Evolutionary conservation across 345 rosid genomes (phyloP).

Genomic region (Bretschneidera sinensis): DNA sequence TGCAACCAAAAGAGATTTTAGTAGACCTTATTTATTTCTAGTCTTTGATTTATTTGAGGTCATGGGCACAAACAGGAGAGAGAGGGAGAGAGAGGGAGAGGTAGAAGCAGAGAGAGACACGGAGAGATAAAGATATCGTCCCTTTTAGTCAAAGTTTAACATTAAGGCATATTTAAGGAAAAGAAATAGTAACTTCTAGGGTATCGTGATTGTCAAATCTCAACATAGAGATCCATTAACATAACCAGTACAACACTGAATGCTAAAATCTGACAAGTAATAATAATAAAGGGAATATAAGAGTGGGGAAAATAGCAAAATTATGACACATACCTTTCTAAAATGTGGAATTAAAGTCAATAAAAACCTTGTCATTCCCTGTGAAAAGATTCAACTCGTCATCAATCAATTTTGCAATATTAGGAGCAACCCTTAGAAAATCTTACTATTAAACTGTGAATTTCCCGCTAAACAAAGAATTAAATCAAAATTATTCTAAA

Average conservation of each 20-base stretch:
- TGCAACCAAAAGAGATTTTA: slow-evolving; percentile 23
- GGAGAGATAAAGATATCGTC: too few relatives aligned
- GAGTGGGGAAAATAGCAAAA: slow-evolving; percentile 2
- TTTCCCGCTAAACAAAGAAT: neutral
- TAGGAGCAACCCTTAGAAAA: neutral
- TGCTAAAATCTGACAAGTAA: neutral
- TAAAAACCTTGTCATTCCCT: slow-evolving; percentile 74
- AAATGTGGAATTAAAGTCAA: slow-evolving; percentile 84
- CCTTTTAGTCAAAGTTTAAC: too few relatives aligned
- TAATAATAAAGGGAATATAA: neutral
- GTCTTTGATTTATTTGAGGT: too few relatives aligned
- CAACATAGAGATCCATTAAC: neutral
- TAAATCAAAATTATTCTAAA: too few relatives aligned
- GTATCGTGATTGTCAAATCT: neutral
- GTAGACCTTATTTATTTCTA: neutral
- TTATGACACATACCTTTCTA: slow-evolving; percentile 48
- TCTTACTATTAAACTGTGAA: neutral
- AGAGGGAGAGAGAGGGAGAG: neutral
- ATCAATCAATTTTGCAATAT: neutral
- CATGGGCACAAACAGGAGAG: neutral
- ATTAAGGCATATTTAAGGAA: too few relatives aligned
- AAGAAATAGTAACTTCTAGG: too few relatives aligned
- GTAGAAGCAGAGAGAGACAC: too few relatives aligned
- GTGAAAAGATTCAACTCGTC: slow-evolving; percentile 8
- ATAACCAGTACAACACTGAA: neutral